Conservation (phyloP, 768 basidiomycete species). For the Naematelia aurantialba region DNA sequence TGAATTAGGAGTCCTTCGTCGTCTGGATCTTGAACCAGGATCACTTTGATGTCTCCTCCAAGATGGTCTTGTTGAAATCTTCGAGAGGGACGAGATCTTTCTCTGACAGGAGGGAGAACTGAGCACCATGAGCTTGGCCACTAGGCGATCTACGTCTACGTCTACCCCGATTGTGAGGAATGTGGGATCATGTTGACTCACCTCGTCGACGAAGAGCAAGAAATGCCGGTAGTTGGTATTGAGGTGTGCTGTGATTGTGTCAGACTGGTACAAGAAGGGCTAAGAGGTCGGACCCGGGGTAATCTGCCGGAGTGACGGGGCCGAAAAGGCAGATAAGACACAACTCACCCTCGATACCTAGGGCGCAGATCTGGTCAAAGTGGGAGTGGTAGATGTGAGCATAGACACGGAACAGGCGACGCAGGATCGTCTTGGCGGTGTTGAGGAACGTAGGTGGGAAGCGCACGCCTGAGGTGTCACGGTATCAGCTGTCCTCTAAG, state of each 20-base stretch:
- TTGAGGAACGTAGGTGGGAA: conserved; percentile 87
- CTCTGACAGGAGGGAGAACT: conserved; percentile 61
- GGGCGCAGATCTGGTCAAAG: conserved; percentile 96
- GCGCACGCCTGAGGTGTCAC: conserved; percentile 64
- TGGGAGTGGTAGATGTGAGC: conserved; percentile 99
- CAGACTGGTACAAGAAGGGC: neutral
- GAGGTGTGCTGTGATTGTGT: conserved; percentile 67
- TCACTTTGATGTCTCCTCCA: conserved; percentile 47
- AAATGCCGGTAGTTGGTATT: conserved; percentile 99
- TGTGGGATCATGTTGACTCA: conserved; percentile 49
- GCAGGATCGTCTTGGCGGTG: conserved; percentile 83
- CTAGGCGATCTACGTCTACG: neutral
- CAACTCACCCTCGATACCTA: conserved; percentile 90
- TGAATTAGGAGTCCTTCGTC: no score
- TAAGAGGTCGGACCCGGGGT: neutral
- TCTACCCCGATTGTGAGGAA: no score
- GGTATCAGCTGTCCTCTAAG: no score
- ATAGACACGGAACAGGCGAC: conserved; percentile 92
- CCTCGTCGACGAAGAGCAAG: conserved; percentile 94
- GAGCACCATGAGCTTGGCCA: conserved; percentile 1
- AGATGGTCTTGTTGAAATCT: conserved; percentile 75
- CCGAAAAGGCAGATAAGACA: neutral
- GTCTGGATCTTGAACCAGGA: no score
- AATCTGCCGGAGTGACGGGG: neutral
- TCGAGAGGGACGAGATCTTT: conserved; percentile 68